Evolutionary conservation across 495 filamentous ascomycete species (phyloP).

Genomic region (Aspergillus coremiiformis): DNA sequence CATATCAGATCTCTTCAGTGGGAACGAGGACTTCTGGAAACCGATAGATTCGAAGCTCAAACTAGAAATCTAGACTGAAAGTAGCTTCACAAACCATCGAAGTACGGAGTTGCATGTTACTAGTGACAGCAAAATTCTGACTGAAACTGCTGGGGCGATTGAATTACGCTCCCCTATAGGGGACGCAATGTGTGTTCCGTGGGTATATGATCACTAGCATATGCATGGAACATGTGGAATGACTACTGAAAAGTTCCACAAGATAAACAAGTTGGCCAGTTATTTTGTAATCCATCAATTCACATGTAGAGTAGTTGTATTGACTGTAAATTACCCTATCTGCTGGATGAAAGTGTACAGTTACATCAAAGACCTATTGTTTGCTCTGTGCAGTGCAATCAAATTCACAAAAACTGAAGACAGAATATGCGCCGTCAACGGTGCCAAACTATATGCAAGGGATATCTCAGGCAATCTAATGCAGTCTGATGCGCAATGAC

Average conservation of each 20-base stretch:
- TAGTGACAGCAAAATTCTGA: no score
- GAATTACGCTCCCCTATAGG: no score
- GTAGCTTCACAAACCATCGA: no score
- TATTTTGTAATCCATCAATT: no score
- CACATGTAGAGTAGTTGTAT: neutral
- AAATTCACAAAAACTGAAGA: neutral
- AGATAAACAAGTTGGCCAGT: conserved; percentile 19
- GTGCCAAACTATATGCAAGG: neutral
- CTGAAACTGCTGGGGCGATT: no score
- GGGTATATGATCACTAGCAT: no score
- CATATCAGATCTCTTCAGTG: no score
- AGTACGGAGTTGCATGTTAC: no score
- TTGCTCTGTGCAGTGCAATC: neutral
- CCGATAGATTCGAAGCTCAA: no score
- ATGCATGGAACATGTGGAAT: neutral
- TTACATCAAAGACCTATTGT: neutral
- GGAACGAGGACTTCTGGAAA: no score
- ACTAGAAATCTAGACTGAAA: no score
- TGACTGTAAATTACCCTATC: neutral
- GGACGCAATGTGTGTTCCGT: no score
- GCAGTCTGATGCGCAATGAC: neutral
- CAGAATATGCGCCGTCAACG: neutral
- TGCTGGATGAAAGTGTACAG: neutral
- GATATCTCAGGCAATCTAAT: neutral
- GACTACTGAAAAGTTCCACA: conserved; percentile 47